A percentile compares a stretch with the other conserved stretches of the same genome.
phyloP scores from a whole-genome alignment of 768 basidiomycete genomes.

The Hortiboletus flavorubellus region DNA sequence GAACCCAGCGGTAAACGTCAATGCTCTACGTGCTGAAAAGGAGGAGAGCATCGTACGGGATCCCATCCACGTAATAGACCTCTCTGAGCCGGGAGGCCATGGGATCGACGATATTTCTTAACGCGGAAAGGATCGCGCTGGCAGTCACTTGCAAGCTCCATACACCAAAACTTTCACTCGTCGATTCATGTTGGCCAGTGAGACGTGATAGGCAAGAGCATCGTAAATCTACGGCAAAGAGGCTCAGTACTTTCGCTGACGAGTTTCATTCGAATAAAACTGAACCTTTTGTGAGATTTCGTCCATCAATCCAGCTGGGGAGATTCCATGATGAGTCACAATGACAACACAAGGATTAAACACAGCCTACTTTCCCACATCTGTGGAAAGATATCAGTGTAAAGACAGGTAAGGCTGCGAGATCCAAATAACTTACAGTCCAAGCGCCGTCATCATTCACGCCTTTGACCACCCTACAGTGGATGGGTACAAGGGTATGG shows the following conservation, averaged over 20 bases:
- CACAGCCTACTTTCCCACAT: slow-evolving; percentile 84
- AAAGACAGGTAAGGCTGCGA: background rate
- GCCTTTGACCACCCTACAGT: slow-evolving; percentile 82
- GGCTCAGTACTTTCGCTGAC: background rate
- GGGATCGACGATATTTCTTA: slow-evolving; percentile 77
- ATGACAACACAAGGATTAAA: background rate
- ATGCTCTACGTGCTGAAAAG: slow-evolving; percentile 20
- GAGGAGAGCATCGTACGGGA: slow-evolving; percentile 30
- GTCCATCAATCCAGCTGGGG: slow-evolving; percentile 88
- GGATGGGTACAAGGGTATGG: slow-evolving; percentile 90
- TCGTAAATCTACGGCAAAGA: slow-evolving; percentile 64
- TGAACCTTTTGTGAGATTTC: slow-evolving; percentile 80
- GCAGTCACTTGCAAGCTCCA: slow-evolving; percentile 97
- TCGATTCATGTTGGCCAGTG: slow-evolving; percentile 83
- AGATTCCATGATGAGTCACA: slow-evolving; percentile 10
- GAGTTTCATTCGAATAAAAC: background rate
- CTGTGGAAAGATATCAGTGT: slow-evolving; percentile 36
- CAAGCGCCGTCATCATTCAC: slow-evolving; percentile 88
- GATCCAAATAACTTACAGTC: slow-evolving; percentile 64
- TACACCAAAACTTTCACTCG: slow-evolving; percentile 82
- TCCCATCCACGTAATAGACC: slow-evolving; percentile 29
- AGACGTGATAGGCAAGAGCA: slow-evolving; percentile 93
- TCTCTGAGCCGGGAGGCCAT: slow-evolving; percentile 30
- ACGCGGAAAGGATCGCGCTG: slow-evolving; percentile 74
- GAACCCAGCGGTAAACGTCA: slow-evolving; percentile 4